Evolutionary conservation across 352 stramenopile genomes (phyloP), one percentile per base, ranked within the genome.

Genomic region (Pythium utonaiense): DNA sequence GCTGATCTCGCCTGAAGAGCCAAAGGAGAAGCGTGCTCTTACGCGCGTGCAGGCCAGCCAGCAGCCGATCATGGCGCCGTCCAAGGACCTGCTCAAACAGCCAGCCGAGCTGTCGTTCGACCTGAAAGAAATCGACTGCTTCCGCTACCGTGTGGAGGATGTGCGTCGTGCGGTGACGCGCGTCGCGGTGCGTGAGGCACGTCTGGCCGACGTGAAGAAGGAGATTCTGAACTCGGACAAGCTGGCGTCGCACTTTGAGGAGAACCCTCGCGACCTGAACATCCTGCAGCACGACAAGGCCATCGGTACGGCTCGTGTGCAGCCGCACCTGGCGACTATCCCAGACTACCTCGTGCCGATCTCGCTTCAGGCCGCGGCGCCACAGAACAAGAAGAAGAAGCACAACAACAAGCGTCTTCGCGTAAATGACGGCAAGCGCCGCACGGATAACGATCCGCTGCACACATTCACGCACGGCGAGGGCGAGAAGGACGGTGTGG

Each of bases 201-300:
- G 98, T 64, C 83, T 98, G 16, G 88, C 90, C 7, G 97, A 99
- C 66, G 75, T 99, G 5, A 97, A 98, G 75, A 96, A 97, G 38
- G 97, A 99, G 71, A 98, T 99, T 61, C 69, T 99, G 2, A 99
- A 99, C 78, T 99, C 91, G 7, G 90, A 98, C 48, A 94, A 97
- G 61, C 78, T 99, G 1, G 82, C 96, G 66, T 85, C 80, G 56
- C 96, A 99, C 76, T 99, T 99, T 74, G 86, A 98, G 60, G 92
- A 97, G 34, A 99, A 99, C 71, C 97, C 97, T 27, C 87, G 92
- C 34, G 90, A 97, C 57, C 70, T 97, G 21, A 95, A 96, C 66
- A 81, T 97, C n/a, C 80, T 99, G 27, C 88, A 98, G 66, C 97
- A 99, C 69, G 97, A 99, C 82, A 96, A 97, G 69, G 79, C 93